Percentiles rank a stretch among this genome's conserved stretches.
Conservation (phyloP, 2,329 filamentous ascomycete species). For the Lomentospora prolificans region DNA sequence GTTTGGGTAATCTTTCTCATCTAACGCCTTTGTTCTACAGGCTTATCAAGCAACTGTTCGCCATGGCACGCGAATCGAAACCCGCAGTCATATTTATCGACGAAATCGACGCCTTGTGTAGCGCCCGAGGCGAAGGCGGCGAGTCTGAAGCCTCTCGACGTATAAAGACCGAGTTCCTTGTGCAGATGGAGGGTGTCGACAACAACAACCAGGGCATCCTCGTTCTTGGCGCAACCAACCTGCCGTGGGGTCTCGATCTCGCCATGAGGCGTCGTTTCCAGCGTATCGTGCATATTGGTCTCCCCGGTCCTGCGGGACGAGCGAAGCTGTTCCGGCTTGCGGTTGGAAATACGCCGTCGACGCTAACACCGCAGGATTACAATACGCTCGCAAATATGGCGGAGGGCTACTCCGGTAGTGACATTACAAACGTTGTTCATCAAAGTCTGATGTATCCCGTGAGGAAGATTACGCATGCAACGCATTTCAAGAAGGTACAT, state of each 20-base stretch:
- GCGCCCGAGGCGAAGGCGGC: slow-evolving; percentile 83
- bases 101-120: slow-evolving; percentile 93
- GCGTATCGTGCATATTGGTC: slow-evolving; percentile 84
- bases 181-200: slow-evolving; percentile 98
- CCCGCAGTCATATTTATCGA: slow-evolving; percentile 98
- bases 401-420: slow-evolving; percentile 90
- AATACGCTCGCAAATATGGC: slow-evolving; percentile 69
- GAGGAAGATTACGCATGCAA: slow-evolving; percentile 91
- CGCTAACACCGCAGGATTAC: slow-evolving; percentile 69
- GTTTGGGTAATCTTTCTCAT: slow-evolving; percentile 6
- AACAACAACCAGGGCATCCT: slow-evolving; percentile 90
- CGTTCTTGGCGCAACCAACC: slow-evolving; percentile 93
- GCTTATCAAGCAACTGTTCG: slow-evolving; percentile 92
- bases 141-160: slow-evolving; percentile 94
- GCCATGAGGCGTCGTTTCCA: slow-evolving; percentile 96
- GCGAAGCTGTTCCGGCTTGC: slow-evolving; percentile 94
- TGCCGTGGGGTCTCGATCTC: slow-evolving; percentile 95
- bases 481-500: slow-evolving; percentile 89
- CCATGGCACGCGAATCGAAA: slow-evolving; percentile 96
- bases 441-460: slow-evolving; percentile 96
- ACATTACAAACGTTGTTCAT: slow-evolving; percentile 93
- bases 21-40: slow-evolving; percentile 32
- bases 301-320: slow-evolving; percentile 78
- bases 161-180: slow-evolving; percentile 96
- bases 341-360: slow-evolving; percentile 86